Conservation (phyloP, 257 asterid species). For the Fraxinus cuspidata region DNA sequence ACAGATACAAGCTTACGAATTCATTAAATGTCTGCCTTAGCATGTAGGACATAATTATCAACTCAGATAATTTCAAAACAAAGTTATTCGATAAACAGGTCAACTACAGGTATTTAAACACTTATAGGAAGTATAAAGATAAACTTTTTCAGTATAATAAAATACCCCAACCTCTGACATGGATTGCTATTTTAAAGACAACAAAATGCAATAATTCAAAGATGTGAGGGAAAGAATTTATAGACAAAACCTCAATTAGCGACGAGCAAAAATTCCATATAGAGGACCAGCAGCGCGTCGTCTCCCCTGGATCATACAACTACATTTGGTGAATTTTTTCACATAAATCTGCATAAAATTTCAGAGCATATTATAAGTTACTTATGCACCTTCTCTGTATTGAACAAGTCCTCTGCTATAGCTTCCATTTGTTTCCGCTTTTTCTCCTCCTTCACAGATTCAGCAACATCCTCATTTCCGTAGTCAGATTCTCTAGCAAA, state of each 20-base stretch:
- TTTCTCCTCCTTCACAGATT: constrained; percentile 73
- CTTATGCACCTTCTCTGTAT: constrained; percentile 63
- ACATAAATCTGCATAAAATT: constrained; percentile 10
- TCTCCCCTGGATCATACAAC: constrained; percentile 46
- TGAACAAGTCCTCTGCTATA: constrained; percentile 85
- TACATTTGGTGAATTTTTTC: constrained; percentile 12
- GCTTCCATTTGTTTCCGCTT: constrained; percentile 91
- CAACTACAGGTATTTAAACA: neutral
- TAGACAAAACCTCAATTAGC: constrained; percentile 31
- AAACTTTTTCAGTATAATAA: neutral
- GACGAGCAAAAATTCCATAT: constrained; percentile 47
- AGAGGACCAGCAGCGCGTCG: constrained; percentile 57
- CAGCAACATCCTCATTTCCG: constrained; percentile 68
- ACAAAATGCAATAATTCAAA: neutral
- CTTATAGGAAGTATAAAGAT: neutral
- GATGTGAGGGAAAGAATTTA: neutral
- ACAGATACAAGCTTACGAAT: neutral
- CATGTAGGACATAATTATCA: neutral
- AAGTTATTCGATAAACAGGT: neutral
- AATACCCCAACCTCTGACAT: neutral
- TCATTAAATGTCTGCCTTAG: neutral
- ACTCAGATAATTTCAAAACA: neutral
- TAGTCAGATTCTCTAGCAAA: constrained; percentile 64
- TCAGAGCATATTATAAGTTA: constrained; percentile 14
- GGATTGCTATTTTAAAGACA: neutral